Conservation (phyloP, 495 filamentous ascomycete genomes). For the Usnea hakonensis region DNA sequence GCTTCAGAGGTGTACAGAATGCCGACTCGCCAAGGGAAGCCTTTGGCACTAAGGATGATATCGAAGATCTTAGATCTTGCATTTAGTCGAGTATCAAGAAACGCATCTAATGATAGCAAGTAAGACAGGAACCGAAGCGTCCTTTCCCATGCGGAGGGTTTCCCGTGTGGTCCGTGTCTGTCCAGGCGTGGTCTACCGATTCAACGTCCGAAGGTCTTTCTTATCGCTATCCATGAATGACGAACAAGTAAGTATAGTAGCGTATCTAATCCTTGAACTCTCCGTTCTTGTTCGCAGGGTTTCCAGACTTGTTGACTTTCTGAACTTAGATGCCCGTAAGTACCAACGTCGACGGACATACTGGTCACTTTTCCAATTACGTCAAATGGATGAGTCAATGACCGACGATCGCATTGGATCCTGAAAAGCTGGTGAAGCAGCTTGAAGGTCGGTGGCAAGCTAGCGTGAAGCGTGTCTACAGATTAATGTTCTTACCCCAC, state of each 20-base stretch:
- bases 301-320: neutral
- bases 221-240: neutral
- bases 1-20: neutral
- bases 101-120: neutral
- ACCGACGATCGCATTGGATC: neutral
- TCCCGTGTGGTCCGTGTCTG: neutral
- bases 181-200: neutral
- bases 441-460: too few relatives aligned
- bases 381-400: neutral
- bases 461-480: slow-evolving; percentile 1
- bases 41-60: neutral
- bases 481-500: slow-evolving; percentile 6
- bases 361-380: neutral
- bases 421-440: neutral
- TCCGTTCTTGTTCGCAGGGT: neutral
- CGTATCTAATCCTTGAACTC: neutral
- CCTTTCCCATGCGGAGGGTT: neutral
- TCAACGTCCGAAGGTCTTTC: neutral
- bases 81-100: neutral
- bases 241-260: too few relatives aligned
- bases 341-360: neutral
- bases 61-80: neutral
- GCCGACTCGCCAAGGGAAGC: neutral
- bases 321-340: neutral
- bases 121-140: neutral